Base-by-base conservation (phyloP, 441 rosid genomes). In the Aquilaria agallochum region DNA sequence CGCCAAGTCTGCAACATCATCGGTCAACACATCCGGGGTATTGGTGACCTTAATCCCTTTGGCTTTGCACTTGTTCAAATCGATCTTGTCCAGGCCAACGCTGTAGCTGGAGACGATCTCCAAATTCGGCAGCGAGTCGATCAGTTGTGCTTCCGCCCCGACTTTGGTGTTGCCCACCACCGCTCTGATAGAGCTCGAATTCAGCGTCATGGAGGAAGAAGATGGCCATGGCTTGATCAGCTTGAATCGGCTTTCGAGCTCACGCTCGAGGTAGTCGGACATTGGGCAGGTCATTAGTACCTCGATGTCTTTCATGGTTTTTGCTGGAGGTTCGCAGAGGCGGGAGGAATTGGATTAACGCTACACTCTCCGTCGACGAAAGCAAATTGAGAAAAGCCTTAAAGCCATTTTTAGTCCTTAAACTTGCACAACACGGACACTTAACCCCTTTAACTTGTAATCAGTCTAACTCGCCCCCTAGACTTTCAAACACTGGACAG, bases 11-110 rank as follows among this genome's bases (percentile, higher is more conserved):
- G 88, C 95, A 15, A 78, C 90, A 56, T 85, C 86, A 59, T 85
- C 82, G 20, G 85, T 88, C 77, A 88, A 62, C 20, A 83, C 88
- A 62, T 85, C 86, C 7, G 88, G 89, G 31, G 89, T 88, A 70
- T 85, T 78, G 2, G 80, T 74, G 32, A 88, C 92, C 62, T 82
- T 74, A 32, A 88, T 68, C 11, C 88, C 86, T 60, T 63, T 81
- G 66, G 78, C 81, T 73, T 59, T 64, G 53, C 92, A 88, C 74
- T 68, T 88, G 3, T 11, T 58, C 78, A 88, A 70, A 60, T 85
- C 86, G 61, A 85, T 74, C 71, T 78, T 83, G 63, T 85, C 86
- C 27, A 85, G 11, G 11, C 89, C 86, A 9, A 81, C 89, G 42
- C 90, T 88, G 73, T 13, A 80, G 66, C 63, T 81, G 11, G 89